Percentiles rank a stretch among this genome's conserved stretches.
Conservation (phyloP, 805 yeast species). For the Yarrowia sp. region DNA sequence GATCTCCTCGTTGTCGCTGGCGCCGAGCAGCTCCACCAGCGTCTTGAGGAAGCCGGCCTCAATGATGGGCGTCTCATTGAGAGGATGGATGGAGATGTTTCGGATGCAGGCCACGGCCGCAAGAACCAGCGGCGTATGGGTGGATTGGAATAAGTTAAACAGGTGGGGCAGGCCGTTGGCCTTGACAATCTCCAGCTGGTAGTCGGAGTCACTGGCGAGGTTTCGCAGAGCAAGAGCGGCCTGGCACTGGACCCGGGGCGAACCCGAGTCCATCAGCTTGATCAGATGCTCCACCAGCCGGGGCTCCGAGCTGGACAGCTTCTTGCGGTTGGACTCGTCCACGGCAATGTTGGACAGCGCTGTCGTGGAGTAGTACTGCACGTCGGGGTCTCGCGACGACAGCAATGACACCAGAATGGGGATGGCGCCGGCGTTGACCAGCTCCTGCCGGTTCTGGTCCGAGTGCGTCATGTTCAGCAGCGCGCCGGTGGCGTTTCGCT, state of each 20-base stretch:
- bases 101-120: conserved; percentile 99
- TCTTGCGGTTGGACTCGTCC: conserved; percentile 85
- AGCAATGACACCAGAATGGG: conserved; percentile 89
- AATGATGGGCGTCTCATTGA: conserved; percentile 90
- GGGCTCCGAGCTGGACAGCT: conserved; percentile 87
- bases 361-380: conserved; percentile 97
- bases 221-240: conserved; percentile 95
- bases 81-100: conserved; percentile 93
- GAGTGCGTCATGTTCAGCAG: conserved; percentile 97
- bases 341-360: conserved; percentile 97
- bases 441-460: conserved; percentile 90
- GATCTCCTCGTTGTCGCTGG: conserved; percentile 87
- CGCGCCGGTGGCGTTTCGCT: conserved; percentile 98
- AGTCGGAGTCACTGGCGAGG: conserved; percentile 91
- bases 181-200: conserved; percentile 92
- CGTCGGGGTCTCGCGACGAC: conserved; percentile 88
- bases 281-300: conserved; percentile 84
- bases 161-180: conserved; percentile 94
- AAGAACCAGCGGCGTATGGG: conserved; percentile 84
- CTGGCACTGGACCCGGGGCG: conserved; percentile 96
- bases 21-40: conserved; percentile 69
- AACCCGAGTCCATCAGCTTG: conserved; percentile 83
- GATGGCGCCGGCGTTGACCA: conserved; percentile 96
- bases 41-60: conserved; percentile 96
- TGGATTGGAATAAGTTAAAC: conserved; percentile 82